Base-by-base conservation (phyloP, 306 rosid species). In the Inga laurina region DNA sequence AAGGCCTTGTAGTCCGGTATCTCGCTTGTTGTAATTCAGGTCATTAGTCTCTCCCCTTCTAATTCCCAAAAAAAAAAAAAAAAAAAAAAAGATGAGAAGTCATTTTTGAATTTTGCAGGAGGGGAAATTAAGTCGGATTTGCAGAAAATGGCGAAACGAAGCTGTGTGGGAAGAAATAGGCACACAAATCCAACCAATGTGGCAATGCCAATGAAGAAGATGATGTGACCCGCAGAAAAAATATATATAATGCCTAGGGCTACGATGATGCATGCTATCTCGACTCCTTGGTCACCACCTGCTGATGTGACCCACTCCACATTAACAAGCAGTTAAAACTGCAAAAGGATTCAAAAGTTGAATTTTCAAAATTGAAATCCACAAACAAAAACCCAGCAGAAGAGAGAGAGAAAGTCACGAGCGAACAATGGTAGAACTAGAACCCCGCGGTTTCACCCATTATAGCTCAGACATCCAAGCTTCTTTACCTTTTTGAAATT, bases 231-330 rank as follows among this genome's bases (percentile, higher is more conserved):
- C 71, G 80, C 87, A 4, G 18, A 16, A 15, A 15, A 51, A 51
- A 4, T 14, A 4, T 51, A 51, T 37, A 37, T 64, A 85, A 85
- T 83, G 75, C 30, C 66, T 73, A 83, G 85, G 86, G 79, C 79
- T 82, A 82, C 59, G 67, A 19, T 45, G 8, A 19, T 41, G 82
- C 81, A 85, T 88, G 80, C 82, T 88, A 83, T 85, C 82, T 86
- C 85, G 75, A 82, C 87, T 49, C 43, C 88, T 21, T 77, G 51
- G 83, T 83, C 88, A 49, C 83, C 88, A 85, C 91, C 91, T 88
- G 91, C 84, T 88, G 91, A 88, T 88, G 91, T 88, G 91, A 88
- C 91, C 89, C 88, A 88, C 91, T 88, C 67, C 8, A 78, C 80
- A 85, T 85, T 68, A 88, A 88, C 91, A 85, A 61, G 64, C 87